Base-by-base conservation (phyloP, 2,329 filamentous ascomycete genomes). In the Amauroascus verrucosus region DNA sequence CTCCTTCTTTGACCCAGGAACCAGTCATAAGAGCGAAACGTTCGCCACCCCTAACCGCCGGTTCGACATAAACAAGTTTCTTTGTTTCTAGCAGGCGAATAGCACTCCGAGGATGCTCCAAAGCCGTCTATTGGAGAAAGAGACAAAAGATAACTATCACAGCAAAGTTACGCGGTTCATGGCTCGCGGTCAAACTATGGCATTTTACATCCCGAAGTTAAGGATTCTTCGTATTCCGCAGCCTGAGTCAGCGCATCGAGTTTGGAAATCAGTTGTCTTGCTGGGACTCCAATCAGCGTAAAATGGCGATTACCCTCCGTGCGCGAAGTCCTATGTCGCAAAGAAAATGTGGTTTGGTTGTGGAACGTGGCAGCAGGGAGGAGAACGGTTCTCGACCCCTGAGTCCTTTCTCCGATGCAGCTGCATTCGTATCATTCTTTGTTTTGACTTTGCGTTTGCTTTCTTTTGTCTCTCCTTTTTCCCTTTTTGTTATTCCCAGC, bases 391-490 rank as follows among this genome's bases (percentile, higher is more conserved):
- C 40, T 51, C 49, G 49, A 38, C 38, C 40, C 13, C 32, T 51
- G 38, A 20, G 13, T 24, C 49, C 24, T 9, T 51, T 45, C 30
- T 16, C 32, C 41, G 40, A 45, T 37, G 26, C 49, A 45, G 32
- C 48, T 44, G 48, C 48, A 51, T 51, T 51, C 49, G 49, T 24
- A 11, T 6, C 24, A 26, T 51, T 51, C 49, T 51, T 51, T 51
- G 49, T 51, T 40, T 45, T 24, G 28, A 16, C 16, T 51, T 51
- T 51, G 30, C 41, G 40, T 45, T 51, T 51, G 38, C 28, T 51
- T 44, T 45, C 26, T 45, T 51, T 35, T 18, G n/a, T 45, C 13
- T 49, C 16, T 37, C 20, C 35, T 49, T 14, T 20, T 13, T n/a
- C 33, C 37, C 14, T 40, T 40, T 49, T 40, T 9, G 13, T 16